Percentiles rank a stretch among this genome's conserved stretches.
phyloP scores from a whole-genome alignment of 2,329 filamentous ascomycete species.

The Penicillium sp. region DNA sequence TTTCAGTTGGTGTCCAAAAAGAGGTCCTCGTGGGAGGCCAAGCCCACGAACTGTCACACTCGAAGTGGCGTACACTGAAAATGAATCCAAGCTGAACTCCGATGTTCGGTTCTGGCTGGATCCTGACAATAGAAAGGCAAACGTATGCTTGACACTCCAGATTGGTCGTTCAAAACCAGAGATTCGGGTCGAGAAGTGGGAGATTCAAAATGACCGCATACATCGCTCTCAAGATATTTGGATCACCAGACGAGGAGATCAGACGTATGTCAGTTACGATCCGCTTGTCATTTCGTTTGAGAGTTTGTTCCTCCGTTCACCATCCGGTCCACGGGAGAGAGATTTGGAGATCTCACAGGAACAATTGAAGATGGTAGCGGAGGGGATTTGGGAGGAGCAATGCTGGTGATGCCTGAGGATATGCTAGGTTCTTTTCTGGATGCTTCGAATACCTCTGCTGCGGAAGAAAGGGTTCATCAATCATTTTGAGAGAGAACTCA shows the following conservation, averaged over 20 bases:
- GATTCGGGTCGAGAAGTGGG: constrained; percentile 3
- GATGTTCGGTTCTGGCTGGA: constrained; percentile 7
- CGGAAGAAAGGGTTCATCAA: no score
- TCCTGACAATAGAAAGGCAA: constrained; percentile 1
- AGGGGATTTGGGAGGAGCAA: constrained; percentile 3
- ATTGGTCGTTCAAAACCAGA: not conserved
- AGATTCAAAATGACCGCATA: not conserved
- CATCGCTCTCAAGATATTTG: constrained; percentile 1
- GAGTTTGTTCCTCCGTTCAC: not conserved
- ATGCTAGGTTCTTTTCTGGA: no score
- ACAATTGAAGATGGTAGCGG: constrained; percentile 2
- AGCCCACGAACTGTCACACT: constrained; percentile 1
- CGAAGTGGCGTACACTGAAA: constrained; percentile 3
- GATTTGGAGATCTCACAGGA: constrained; percentile 1
- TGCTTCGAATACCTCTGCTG: no score
- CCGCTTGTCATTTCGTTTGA: constrained; percentile 1
- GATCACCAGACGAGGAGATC: constrained; percentile 4
- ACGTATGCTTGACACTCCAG: constrained; percentile 4
- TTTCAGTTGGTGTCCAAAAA: constrained; percentile 2
- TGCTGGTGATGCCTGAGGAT: not conserved
- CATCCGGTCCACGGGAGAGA: not conserved
- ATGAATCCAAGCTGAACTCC: constrained; percentile 2
- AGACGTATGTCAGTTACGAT: constrained; percentile 1
- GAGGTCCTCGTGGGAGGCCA: not conserved
- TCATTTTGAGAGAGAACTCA: no score